Base-by-base conservation (phyloP, 106 monocot genomes). In the Alisma plantagoaquatica region DNA sequence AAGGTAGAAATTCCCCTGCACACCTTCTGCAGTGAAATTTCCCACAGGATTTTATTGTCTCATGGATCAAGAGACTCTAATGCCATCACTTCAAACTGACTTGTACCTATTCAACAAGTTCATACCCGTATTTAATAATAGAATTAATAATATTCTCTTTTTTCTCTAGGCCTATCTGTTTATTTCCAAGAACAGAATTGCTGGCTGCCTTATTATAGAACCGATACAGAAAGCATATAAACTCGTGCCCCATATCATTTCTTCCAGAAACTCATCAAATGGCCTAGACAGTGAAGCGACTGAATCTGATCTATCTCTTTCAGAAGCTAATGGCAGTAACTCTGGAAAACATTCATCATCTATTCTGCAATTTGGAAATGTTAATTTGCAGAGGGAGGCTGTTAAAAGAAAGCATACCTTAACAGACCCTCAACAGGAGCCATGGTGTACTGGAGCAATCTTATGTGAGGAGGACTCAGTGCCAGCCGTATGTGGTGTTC, bases 151-250 rank as follows among this genome's bases (percentile, higher is more conserved):
- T 0, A 23, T 17, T 22, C 41, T 2, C 25, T 27, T 53, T 11
- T 27, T 52, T 10, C 44, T 69, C 31, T 18, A 82, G 82, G 91
- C 81, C 11, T 91, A 81, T 52, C 10, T 91, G 59, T 91, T 65
- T 65, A 67, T 91, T 41, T 84, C 71, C 26, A 42, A 61, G 50
- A 74, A 75, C 25, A 68, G 72, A 46, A 64, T 91, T 45, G 66
- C 75, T 46, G 91, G 84, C 19, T 91, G 91, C 49, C 77, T 91
- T 14, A 65, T 81, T 33, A 60, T 67, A 22, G 91, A 91, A 67
- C 80, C 84, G 0, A 84, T 91, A 61, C 72, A 72, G 74, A 60
- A 33, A 9, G 91, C 84, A 12, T 64, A 75, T 63, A 83, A 59
- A 55, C 47, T 91, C 30, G 60, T 91, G 27, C 33, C 72, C 31